phyloP scores from a whole-genome alignment of 495 filamentous ascomycete genomes.

The Halenospora varia region DNA sequence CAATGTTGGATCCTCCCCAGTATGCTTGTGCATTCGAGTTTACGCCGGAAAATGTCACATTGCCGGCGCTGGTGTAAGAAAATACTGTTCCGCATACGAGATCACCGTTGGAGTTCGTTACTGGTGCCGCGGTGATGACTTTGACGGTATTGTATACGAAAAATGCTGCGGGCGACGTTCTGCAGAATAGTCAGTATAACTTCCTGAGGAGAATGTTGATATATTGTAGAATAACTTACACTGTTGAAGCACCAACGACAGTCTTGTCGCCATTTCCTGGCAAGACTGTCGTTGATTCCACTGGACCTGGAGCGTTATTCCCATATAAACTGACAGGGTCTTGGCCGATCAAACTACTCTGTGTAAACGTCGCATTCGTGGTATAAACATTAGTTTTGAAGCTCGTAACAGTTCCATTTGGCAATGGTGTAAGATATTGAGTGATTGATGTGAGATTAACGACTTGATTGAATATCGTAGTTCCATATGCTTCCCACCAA shows the following conservation, averaged over 20 bases:
- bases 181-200: background rate
- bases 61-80: background rate
- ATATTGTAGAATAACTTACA: background rate
- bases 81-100: background rate
- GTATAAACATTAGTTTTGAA: background rate
- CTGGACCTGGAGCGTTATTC: background rate
- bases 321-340: background rate
- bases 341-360: background rate
- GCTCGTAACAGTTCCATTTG: background rate
- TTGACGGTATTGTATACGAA: background rate
- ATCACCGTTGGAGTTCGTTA: background rate
- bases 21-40: conserved; percentile 1
- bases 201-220: too few relatives aligned
- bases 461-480: background rate
- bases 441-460: background rate
- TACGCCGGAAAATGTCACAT: background rate
- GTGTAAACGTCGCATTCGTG: background rate
- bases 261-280: background rate
- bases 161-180: background rate
- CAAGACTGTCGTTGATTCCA: background rate
- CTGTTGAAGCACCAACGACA: background rate
- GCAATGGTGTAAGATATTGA: background rate
- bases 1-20: background rate
- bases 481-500: background rate
- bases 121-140: background rate